Percentiles rank a stretch among this genome's conserved stretches.
phyloP scores from a whole-genome alignment of 345 rosid species.

The Dimocarpus longan region DNA sequence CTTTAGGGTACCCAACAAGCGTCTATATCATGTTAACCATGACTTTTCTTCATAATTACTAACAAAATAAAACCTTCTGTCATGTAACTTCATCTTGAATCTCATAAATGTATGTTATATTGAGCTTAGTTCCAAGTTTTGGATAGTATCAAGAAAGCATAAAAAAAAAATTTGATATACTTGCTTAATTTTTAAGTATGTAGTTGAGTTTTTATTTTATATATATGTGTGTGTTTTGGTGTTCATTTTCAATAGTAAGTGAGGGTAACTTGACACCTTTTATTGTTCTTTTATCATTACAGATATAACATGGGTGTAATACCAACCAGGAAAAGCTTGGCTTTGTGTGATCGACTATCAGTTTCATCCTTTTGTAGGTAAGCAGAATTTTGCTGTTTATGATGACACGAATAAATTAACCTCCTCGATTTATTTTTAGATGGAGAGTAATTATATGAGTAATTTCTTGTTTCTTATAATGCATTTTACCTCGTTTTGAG shows the following conservation, averaged over 20 bases:
- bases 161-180: not conserved
- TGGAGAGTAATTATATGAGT: too few relatives aligned
- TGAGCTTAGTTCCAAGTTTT: not conserved
- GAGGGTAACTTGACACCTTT: slow-evolving; percentile 13
- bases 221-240: not conserved
- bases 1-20: not conserved
- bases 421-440: too few relatives aligned
- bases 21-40: not conserved
- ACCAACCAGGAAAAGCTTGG: slow-evolving; percentile 87
- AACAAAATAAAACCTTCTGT: not conserved
- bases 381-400: not conserved
- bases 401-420: too few relatives aligned
- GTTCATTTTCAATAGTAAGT: not conserved
- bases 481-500: not conserved
- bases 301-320: slow-evolving; percentile 95
- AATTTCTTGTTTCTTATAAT: not conserved
- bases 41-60: not conserved
- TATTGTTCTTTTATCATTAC: slow-evolving; percentile 31
- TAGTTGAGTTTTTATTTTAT: not conserved
- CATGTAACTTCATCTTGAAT: not conserved
- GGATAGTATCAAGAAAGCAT: not conserved
- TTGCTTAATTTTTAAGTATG: not conserved
- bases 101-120: not conserved
- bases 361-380: slow-evolving; percentile 90
- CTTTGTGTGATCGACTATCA: slow-evolving; percentile 70